Evolutionary conservation across 257 asterid genomes (phyloP), one percentile per base, ranked within the genome.

Genomic region (Oldenlandia corymbosa): DNA sequence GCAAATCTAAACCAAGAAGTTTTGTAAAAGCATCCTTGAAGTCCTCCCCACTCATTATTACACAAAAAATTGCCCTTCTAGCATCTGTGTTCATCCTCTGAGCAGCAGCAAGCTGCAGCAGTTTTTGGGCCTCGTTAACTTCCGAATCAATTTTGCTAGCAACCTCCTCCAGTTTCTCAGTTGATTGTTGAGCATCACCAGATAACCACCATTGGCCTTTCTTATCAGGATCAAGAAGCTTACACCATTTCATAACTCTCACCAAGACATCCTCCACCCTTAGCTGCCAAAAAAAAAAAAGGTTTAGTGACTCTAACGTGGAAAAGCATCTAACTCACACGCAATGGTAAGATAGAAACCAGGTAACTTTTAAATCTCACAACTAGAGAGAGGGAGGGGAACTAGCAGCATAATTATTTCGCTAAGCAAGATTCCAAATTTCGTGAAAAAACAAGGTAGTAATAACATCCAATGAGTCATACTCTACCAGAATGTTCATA

Each of bases 201-300:
- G 88, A 83, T 73, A 80, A 68, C 99, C 99, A 93, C 99, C 99
- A 93, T 67, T 85, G 95, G 11, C 97, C 97, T 80, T 82, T 93
- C 88, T 90, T 87, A 72, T 76, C 74, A 57, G 95, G 89, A 78
- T 90, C 95, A 48, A 87, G 77, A 71, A 93, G 96, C 85, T 81
- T 84, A 73, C 86, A 65, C 99, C 99, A 93, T 77, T 75, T 87
- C 54, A 90, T 69, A 27, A 89, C 96, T 45, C 92, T 83, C 61
- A 90, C 75, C 75, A 81, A 73, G 66, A 90, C 75, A 66, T 87
- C 91, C 41, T 77, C 92, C 5, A 79, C 92, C 76, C 84, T 83
- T 67, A 93, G 73, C 99, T 93, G 94, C 78, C 70, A 68, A 30
- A 42, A 56, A 70, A 43, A 14, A 53, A 36, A 13, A 67, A 60